phyloP scores from a whole-genome alignment of 495 filamentous ascomycete species.

The Schizothecium vesticola region DNA sequence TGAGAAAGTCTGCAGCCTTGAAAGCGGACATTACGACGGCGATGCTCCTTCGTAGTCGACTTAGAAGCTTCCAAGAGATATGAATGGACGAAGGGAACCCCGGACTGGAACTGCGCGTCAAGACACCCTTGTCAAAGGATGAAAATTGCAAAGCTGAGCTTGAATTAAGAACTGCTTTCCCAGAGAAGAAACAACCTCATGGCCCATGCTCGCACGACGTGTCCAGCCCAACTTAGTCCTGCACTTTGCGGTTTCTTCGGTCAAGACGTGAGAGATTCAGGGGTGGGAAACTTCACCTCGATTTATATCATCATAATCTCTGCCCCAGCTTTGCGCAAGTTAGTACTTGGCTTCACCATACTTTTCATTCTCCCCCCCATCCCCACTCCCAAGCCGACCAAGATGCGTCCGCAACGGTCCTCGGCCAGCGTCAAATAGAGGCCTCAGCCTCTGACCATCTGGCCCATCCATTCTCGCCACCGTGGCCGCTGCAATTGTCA shows the following conservation, averaged over 20 bases:
- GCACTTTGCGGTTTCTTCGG: neutral
- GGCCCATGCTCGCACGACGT: too few species aligned
- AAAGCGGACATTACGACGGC: too few species aligned
- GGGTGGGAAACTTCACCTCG: too few species aligned
- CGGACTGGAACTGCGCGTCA: neutral
- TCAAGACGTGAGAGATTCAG: too few species aligned
- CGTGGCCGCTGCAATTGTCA: neutral
- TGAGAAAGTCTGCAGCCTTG: too few species aligned
- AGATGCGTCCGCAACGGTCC: conserved; percentile 3
- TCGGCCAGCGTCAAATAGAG: neutral
- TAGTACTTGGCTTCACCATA: neutral
- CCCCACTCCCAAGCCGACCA: conserved; percentile 4
- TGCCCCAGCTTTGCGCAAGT: neutral
- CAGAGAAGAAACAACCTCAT: neutral
- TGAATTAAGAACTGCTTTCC: neutral
- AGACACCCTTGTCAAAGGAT: neutral
- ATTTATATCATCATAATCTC: too few species aligned
- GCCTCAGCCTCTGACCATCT: neutral
- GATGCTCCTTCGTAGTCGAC: neutral
- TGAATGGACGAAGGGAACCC: neutral
- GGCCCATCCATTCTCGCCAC: neutral
- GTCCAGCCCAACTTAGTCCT: neutral
- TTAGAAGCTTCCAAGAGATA: neutral
- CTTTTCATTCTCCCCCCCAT: conserved; percentile 7
- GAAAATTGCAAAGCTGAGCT: neutral